These are phyloP conservation scores for Cicer bijugum DNA, from an alignment of 306 rosid genomes.

Conservation along the genomic window DNA sequence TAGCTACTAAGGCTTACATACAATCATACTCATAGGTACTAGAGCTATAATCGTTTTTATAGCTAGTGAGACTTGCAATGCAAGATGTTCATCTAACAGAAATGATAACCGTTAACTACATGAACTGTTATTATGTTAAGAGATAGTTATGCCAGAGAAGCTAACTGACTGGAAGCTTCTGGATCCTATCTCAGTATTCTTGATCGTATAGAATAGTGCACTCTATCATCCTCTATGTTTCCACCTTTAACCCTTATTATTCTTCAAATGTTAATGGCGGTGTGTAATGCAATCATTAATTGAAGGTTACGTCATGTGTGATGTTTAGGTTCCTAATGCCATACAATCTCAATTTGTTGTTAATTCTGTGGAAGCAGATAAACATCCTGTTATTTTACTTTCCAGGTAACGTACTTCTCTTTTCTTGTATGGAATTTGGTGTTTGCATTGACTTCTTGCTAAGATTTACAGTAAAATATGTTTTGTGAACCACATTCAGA, in stretches of 20 bases:
- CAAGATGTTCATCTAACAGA: constrained; percentile 9
- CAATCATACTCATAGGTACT: neutral
- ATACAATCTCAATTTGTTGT: constrained; percentile 67
- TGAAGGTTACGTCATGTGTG: constrained; percentile 40
- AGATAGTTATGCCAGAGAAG: constrained; percentile 4
- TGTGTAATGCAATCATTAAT: constrained; percentile 41
- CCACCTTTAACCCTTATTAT: constrained; percentile 29
- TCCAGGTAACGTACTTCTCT: constrained; percentile 63
- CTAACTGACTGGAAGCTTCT: constrained; percentile 21
- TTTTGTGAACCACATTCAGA: neutral
- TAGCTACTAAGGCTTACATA: constrained; percentile 1
- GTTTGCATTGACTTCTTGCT: constrained; percentile 30
- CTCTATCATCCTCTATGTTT: neutral
- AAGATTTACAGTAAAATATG: constrained; percentile 3
- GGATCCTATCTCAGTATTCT: constrained; percentile 19
- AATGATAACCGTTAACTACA: neutral
- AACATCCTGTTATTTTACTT: constrained; percentile 82
- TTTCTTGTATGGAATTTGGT: constrained; percentile 11
- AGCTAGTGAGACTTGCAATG: constrained; percentile 13
- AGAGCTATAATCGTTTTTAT: neutral
- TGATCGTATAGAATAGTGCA: neutral
- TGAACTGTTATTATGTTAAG: neutral
- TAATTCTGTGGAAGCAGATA: constrained; percentile 65
- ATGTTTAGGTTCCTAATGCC: constrained; percentile 77
- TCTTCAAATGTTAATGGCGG: constrained; percentile 19